phyloP scores from a whole-genome alignment of 768 basidiomycete genomes.

The Pholiota molesta region DNA sequence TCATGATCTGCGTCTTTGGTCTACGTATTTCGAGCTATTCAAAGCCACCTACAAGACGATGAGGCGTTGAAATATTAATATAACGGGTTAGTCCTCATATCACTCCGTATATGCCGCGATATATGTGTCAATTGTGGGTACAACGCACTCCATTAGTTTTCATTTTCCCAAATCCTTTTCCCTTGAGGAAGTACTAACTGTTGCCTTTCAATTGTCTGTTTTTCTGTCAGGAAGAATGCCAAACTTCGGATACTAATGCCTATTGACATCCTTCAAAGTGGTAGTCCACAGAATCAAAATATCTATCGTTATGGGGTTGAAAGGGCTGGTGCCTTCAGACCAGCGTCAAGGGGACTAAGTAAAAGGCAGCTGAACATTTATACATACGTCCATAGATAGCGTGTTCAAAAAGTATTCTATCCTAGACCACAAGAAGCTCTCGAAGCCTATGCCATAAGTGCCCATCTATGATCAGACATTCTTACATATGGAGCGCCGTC shows the following conservation, averaged over 20 bases:
- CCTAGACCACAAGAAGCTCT: no score
- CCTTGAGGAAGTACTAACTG: background rate
- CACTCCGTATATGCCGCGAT: background rate
- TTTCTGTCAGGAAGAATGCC: background rate
- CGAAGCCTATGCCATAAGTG: no score
- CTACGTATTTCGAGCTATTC: background rate
- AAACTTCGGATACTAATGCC: background rate
- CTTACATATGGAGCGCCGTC: background rate
- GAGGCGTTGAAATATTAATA: background rate
- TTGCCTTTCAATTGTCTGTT: background rate
- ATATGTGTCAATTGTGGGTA: background rate
- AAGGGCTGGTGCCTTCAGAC: no score
- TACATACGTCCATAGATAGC: no score
- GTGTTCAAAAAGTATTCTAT: no score
- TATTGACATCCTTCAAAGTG: no score
- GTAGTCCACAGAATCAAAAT: no score
- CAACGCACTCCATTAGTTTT: background rate
- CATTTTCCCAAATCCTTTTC: background rate
- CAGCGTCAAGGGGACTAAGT: no score
- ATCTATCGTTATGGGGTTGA: no score
- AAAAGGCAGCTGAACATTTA: no score
- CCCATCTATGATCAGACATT: background rate
- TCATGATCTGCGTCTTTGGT: no score
- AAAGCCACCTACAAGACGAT: background rate
- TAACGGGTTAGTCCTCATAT: conserved; percentile 44